These are phyloP conservation scores for Panicum hallii DNA, from an alignment of 202 grass and related monocot species.

Conservation along the genomic window DNA sequence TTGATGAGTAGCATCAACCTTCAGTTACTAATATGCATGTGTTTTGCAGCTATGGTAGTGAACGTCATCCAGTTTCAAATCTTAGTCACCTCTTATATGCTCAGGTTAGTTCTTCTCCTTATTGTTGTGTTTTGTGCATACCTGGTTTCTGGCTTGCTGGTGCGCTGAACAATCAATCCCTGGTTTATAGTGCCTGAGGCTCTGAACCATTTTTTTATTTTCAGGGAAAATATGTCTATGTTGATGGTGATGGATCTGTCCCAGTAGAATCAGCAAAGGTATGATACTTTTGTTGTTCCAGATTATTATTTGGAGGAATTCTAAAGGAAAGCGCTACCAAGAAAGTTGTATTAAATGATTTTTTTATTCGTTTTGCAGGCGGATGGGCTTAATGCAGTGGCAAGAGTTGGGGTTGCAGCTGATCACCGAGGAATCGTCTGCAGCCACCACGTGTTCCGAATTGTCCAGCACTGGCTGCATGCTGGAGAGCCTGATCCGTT, in stretches of 20 bases:
- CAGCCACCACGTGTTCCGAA: conserved; percentile 67
- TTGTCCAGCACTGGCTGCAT: conserved; percentile 77
- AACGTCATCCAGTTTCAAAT: conserved; percentile 69
- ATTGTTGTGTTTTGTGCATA: conserved; percentile 30
- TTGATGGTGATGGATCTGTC: conserved; percentile 94
- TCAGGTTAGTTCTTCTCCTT: conserved; percentile 61
- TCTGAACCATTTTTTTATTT: conserved; percentile 29
- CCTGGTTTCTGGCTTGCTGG: conserved; percentile 18
- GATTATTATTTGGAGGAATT: neutral
- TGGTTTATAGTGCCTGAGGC: neutral
- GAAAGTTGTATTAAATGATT: neutral
- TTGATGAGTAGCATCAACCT: neutral
- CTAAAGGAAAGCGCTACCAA: neutral
- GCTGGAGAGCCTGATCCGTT: conserved; percentile 81
- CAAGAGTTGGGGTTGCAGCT: conserved; percentile 79
- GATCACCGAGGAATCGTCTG: conserved; percentile 87
- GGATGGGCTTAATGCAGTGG: conserved; percentile 78
- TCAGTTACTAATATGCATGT: conserved; percentile 41
- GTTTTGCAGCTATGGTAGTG: conserved; percentile 80
- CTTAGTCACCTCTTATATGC: conserved; percentile 60
- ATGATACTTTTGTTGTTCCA: neutral
- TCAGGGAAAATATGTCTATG: conserved; percentile 76
- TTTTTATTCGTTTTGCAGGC: conserved; percentile 48
- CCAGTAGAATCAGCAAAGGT: conserved; percentile 92
- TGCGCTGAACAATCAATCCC: conserved; percentile 14